phyloP scores from a whole-genome alignment of 805 yeast species.

The Brettanomyces anomalus region DNA sequence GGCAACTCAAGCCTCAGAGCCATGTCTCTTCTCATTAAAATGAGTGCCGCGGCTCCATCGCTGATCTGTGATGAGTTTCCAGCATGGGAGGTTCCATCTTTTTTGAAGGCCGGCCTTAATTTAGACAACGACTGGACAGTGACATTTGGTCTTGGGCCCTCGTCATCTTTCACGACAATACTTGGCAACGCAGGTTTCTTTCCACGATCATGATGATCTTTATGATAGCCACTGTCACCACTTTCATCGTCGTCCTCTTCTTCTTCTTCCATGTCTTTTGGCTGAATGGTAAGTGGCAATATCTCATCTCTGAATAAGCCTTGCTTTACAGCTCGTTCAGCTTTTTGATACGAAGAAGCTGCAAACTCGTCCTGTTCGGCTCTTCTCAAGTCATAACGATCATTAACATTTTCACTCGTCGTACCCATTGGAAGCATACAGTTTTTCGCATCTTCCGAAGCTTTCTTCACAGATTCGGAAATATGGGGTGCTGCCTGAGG shows the following conservation, averaged over 20 bases:
- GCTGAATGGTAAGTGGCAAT: constrained; percentile 58
- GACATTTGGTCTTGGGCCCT: constrained; percentile 85
- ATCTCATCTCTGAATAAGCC: constrained; percentile 88
- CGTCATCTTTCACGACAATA: constrained; percentile 30
- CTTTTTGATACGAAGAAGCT: constrained; percentile 78
- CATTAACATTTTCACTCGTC: constrained; percentile 87
- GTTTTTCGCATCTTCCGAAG: constrained; percentile 44
- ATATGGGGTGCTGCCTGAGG: constrained; percentile 61
- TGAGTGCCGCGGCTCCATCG: constrained; percentile 91
- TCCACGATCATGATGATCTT: no score
- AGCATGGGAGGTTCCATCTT: constrained; percentile 83
- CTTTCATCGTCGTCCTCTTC: constrained; percentile 36
- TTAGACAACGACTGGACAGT: constrained; percentile 68
- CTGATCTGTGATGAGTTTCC: constrained; percentile 95
- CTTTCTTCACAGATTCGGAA: constrained; percentile 36
- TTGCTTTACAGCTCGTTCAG: constrained; percentile 57
- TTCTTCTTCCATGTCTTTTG: constrained; percentile 47
- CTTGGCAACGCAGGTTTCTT: constrained; percentile 15
- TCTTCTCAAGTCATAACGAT: constrained; percentile 55
- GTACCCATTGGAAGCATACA: constrained; percentile 95
- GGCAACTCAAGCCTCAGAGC: constrained; percentile 70
- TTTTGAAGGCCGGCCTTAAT: constrained; percentile 78
- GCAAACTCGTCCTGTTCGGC: constrained; percentile 81
- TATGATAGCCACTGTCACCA: not conserved
- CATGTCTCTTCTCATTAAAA: constrained; percentile 75